A percentile compares a stretch with the other conserved stretches of the same genome.
Evolutionary conservation across 2,329 filamentous ascomycete species (phyloP).

Genomic region (Paraphaeosphaeria minitans): DNA sequence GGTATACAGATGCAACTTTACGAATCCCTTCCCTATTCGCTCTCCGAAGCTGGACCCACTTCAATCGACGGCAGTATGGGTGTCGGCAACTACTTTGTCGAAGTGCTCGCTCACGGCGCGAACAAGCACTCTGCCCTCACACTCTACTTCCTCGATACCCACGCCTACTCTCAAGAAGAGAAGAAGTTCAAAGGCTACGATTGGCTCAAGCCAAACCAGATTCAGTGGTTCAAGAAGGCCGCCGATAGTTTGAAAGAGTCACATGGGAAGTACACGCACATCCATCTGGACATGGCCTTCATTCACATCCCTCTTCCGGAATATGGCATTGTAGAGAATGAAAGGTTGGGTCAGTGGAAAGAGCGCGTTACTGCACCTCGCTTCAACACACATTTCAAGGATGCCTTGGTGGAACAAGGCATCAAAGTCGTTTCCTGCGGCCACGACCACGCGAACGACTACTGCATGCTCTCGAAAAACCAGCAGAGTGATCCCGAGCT

Average conservation of each 20-base stretch:
- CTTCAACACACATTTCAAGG: slow-evolving; percentile 91
- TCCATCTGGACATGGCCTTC: slow-evolving; percentile 95
- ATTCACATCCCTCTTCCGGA: slow-evolving; percentile 97
- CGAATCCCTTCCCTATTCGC: slow-evolving; percentile 84
- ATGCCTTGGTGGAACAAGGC: slow-evolving; percentile 84
- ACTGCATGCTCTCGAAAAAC: slow-evolving; percentile 71
- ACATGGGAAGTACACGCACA: slow-evolving; percentile 84
- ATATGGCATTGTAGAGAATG: slow-evolving; percentile 68
- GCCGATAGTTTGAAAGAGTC: slow-evolving; percentile 69
- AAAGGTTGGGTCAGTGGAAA: slow-evolving; percentile 71
- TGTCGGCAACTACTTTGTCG: slow-evolving; percentile 92
- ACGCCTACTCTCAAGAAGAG: slow-evolving; percentile 90
- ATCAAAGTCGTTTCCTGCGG: slow-evolving; percentile 88
- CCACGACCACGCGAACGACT: slow-evolving; percentile 97
- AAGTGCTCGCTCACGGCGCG: slow-evolving; percentile 79
- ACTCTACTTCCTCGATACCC: slow-evolving; percentile 92
- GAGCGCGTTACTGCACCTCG: slow-evolving; percentile 85
- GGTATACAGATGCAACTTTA: slow-evolving; percentile 82
- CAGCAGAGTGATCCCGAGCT: slow-evolving; percentile 62
- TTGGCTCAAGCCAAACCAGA: slow-evolving; percentile 94
- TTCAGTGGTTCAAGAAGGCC: slow-evolving; percentile 89
- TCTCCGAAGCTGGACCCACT: slow-evolving; percentile 81
- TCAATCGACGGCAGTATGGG: slow-evolving; percentile 70
- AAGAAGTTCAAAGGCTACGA: slow-evolving; percentile 90
- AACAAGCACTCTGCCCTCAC: slow-evolving; percentile 89